A percentile compares a stretch with the other conserved stretches of the same genome.
These are phyloP conservation scores for Rhododendron simsii DNA, from an alignment of 148 eudicot species.

Conservation along the genomic window DNA sequence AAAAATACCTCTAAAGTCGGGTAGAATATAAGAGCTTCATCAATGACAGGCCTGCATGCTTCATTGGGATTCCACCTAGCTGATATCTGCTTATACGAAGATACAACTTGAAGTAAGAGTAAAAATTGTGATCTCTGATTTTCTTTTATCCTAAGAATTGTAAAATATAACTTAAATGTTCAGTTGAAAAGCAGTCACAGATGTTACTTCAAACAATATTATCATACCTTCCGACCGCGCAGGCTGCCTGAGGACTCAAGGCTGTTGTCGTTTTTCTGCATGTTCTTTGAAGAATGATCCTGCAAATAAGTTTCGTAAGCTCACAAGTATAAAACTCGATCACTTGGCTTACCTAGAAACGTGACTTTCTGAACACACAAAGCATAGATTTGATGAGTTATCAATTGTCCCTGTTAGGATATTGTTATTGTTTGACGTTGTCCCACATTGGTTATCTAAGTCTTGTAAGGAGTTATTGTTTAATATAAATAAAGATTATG, in stretches of 20 bases:
- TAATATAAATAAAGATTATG: too few relatives aligned
- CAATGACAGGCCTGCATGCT: constrained; percentile 42
- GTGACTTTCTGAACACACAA: background rate
- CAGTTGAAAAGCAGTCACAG: background rate
- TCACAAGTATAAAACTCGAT: background rate
- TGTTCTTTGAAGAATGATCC: constrained; percentile 16
- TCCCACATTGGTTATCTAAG: too few relatives aligned
- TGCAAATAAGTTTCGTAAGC: constrained; percentile 11
- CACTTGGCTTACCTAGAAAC: background rate
- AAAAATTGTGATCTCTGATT: background rate
- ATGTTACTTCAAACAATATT: background rate
- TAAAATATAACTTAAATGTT: background rate
- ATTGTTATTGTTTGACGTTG: too few relatives aligned
- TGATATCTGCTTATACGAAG: constrained; percentile 24
- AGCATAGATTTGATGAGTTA: background rate
- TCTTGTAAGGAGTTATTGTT: too few relatives aligned
- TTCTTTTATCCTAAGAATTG: background rate
- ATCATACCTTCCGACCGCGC: constrained; percentile 15
- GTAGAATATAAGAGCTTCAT: constrained; percentile 55
- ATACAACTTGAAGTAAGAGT: background rate
- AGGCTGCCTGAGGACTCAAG: constrained; percentile 35
- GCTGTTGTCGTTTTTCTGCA: constrained; percentile 22
- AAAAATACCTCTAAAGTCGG: constrained; percentile 53
- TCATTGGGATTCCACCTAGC: constrained; percentile 56
- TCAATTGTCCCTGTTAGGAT: background rate